Base-by-base conservation (phyloP, 2,329 filamentous ascomycete species). In the Fulvia fulva region DNA sequence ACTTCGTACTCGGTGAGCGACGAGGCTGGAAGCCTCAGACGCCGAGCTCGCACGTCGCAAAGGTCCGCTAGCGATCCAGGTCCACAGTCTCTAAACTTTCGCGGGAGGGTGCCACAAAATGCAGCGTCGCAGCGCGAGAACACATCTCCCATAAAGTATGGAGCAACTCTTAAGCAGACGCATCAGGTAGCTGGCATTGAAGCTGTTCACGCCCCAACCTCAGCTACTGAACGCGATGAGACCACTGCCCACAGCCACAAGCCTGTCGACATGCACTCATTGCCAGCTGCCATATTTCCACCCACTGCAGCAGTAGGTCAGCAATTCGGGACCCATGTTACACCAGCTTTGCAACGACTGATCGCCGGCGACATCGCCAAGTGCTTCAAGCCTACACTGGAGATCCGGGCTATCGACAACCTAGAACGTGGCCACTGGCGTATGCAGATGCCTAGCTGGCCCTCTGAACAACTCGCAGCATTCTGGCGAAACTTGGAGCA, bases 351-450 rank as follows among this genome's bases (percentile, higher is more conserved):
- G 1, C 53, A 56, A 2, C 62, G 70, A 12, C 73, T 76, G 16
- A 55, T 58, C 9, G 67, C 71, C 11, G 67, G 73, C 21, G 60
- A 52, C 5, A 64, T 69, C 7, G n/a, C 49, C 2, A 52, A 63
- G 4, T 43, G 67, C 8, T 79, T 74, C 62, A 68, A 67, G 22
- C 75, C 75, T 16, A 45, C 63, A 2, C 61, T 50, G 5, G 61
- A 82, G 53, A 74, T 74, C 1, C 78, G 87, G 3, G 68, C 73
- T 0, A 74, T 88, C 1, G 74, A 79, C 2, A 73, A 75, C 0
- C 81, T 87, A 37, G 91, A 96, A 71, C 81, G 92, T 16, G 92
- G 91, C 0, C 86, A 89, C 73, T 97, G 92, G 92, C 72, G 78
- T 2, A 67, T 96, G 4, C 77, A 85, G 62, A 85, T 82, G 63